Percentiles rank a stretch among this genome's conserved stretches.
These are phyloP conservation scores for Peziza echinospora DNA, from an alignment of 495 filamentous ascomycete genomes.

Conservation along the genomic window DNA sequence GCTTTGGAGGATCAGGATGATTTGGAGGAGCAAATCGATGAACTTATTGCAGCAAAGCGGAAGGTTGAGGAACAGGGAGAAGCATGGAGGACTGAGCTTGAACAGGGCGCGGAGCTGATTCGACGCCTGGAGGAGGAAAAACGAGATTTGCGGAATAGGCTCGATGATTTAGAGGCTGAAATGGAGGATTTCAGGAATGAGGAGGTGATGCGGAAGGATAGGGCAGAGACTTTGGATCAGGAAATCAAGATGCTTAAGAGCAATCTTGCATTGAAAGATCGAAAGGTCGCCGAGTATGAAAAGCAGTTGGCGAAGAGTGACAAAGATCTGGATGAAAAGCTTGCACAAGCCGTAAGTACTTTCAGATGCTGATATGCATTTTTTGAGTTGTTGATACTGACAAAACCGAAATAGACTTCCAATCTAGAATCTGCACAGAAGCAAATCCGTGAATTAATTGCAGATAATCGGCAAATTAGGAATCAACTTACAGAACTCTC, in stretches of 20 bases:
- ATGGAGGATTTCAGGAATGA: conserved; percentile 42
- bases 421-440: conserved; percentile 14
- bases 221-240: conserved; percentile 49
- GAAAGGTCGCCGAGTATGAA: conserved; percentile 76
- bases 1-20: conserved; percentile 91
- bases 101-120: conserved; percentile 79
- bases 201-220: conserved; percentile 44
- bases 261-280: conserved; percentile 69
- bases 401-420: conserved; percentile 5
- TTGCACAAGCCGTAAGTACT: conserved; percentile 34
- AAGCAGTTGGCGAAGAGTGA: conserved; percentile 63
- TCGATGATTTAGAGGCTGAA: conserved; percentile 43
- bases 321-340: conserved; percentile 74
- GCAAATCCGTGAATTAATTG: conserved; percentile 39
- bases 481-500: conserved; percentile 74
- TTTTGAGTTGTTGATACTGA: neutral
- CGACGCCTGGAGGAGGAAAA: conserved; percentile 67
- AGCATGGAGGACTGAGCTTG: conserved; percentile 55
- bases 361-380: neutral
- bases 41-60: conserved; percentile 72
- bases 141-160: conserved; percentile 40
- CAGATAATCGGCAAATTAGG: conserved; percentile 66
- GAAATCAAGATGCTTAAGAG: conserved; percentile 86
- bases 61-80: conserved; percentile 70
- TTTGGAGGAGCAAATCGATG: conserved; percentile 81